Conservation (phyloP, 345 rosid genomes). For the Citrus australasica region DNA sequence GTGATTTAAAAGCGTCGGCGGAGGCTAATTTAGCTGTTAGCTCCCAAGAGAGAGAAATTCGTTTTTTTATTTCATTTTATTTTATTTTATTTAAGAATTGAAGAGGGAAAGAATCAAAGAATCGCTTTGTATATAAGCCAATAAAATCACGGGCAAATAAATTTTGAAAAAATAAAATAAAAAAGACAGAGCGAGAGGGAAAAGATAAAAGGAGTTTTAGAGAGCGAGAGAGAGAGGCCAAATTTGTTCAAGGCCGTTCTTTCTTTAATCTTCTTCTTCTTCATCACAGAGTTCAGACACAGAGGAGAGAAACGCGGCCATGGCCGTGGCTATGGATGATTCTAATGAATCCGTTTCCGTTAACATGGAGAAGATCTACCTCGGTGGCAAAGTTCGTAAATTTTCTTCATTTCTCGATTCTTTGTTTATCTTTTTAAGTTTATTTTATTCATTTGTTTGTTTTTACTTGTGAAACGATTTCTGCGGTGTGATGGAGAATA, state of each 20-base stretch:
- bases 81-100: no score
- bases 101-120: slow-evolving; percentile 13
- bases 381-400: slow-evolving; percentile 70
- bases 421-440: no score
- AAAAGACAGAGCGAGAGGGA: not conserved
- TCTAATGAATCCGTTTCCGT: slow-evolving; percentile 56
- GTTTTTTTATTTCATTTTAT: no score
- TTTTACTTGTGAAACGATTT: not conserved
- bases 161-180: not conserved
- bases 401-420: no score
- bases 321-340: not conserved
- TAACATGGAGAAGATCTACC: slow-evolving; percentile 74
- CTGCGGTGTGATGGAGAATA: not conserved
- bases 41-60: no score
- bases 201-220: not conserved
- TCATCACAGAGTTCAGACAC: no score
- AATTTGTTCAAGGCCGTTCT: slow-evolving; percentile 2
- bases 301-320: not conserved
- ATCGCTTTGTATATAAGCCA: slow-evolving; percentile 36
- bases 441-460: no score
- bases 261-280: not conserved
- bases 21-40: slow-evolving; percentile 13
- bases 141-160: not conserved
- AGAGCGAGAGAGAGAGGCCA: slow-evolving; percentile 1
- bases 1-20: slow-evolving; percentile 35